A percentile compares a stretch with the other conserved stretches of the same genome.
Conservation (phyloP, 768 basidiomycete species). For the Omphalotus guepiniiformis region DNA sequence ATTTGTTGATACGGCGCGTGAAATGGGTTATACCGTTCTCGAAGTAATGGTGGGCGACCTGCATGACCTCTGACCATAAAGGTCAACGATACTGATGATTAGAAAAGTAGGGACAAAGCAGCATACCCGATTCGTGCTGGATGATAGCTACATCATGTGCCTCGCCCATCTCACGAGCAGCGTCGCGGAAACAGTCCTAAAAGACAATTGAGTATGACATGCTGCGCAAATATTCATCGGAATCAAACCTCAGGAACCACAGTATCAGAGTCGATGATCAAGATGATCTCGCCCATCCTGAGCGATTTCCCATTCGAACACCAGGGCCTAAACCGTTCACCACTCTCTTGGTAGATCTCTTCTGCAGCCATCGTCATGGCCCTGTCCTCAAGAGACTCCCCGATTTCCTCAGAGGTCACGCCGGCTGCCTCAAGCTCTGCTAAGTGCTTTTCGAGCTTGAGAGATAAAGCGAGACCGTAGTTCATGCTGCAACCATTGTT, state of each 20-base stretch:
- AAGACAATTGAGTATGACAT: too few species aligned
- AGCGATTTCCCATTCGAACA: constrained; percentile 70
- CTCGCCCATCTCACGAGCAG: constrained; percentile 83
- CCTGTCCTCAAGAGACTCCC: constrained; percentile 51
- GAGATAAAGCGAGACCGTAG: constrained; percentile 62
- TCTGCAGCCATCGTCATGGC: constrained; percentile 73
- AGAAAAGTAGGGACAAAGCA: too few species aligned
- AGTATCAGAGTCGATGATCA: constrained; percentile 79
- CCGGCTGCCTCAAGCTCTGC: constrained; percentile 32
- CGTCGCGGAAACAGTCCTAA: constrained; percentile 89
- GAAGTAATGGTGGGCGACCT: constrained; percentile 80
- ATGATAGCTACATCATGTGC: constrained; percentile 87
- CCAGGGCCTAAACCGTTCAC: constrained; percentile 58
- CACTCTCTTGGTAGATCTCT: constrained; percentile 59
- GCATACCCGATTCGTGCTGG: constrained; percentile 71
- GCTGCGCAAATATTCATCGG: too few species aligned
- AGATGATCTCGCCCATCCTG: constrained; percentile 75
- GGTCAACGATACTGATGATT: not conserved
- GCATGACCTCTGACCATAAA: constrained; percentile 20
- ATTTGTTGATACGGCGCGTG: constrained; percentile 83
- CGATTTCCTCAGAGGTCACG: not conserved
- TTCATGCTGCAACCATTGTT: constrained; percentile 87
- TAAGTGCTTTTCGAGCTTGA: constrained; percentile 56
- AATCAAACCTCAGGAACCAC: constrained; percentile 78
- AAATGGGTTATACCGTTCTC: constrained; percentile 90